Conservation (phyloP, 2,329 filamentous ascomycete species). For the Paracoccidioides brasiliensis region DNA sequence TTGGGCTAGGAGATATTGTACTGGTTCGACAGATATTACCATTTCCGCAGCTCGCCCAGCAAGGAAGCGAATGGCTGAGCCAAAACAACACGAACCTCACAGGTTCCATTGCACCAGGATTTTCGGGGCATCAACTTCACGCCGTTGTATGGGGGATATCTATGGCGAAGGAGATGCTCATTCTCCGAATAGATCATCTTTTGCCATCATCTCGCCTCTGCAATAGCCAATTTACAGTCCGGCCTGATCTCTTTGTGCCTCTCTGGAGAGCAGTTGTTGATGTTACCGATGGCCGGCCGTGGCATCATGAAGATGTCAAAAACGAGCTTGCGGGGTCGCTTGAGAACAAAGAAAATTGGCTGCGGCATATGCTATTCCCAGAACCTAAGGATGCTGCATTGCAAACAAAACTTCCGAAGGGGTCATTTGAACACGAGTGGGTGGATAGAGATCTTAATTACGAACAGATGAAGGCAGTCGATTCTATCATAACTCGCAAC, state of each 20-base stretch:
- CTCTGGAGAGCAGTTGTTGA: slow-evolving; percentile 13
- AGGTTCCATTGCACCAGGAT: slow-evolving; percentile 14
- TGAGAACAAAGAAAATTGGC: slow-evolving; percentile 11
- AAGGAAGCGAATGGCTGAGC: slow-evolving; percentile 11
- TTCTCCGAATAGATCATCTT: slow-evolving; percentile 13
- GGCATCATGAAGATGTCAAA: slow-evolving; percentile 41
- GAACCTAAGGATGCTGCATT: slow-evolving; percentile 22
- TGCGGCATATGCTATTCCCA: slow-evolving; percentile 34
- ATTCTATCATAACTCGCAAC: slow-evolving; percentile 26
- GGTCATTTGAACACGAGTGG: slow-evolving; percentile 22
- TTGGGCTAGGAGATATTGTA: slow-evolving; percentile 16
- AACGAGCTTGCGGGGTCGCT: slow-evolving; percentile 28
- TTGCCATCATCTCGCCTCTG: slow-evolving; percentile 7
- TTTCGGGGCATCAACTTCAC: slow-evolving; percentile 15
- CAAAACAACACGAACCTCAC: slow-evolving; percentile 9
- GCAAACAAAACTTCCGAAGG: slow-evolving; percentile 27
- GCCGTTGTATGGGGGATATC: slow-evolving; percentile 15
- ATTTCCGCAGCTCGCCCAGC: slow-evolving; percentile 10
- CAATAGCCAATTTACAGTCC: slow-evolving; percentile 15
- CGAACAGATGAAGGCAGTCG: slow-evolving; percentile 36
- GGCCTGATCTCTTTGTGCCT: slow-evolving; percentile 9
- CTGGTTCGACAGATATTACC: slow-evolving; percentile 16
- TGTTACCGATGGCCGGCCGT: slow-evolving; percentile 26
- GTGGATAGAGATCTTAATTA: slow-evolving; percentile 34
- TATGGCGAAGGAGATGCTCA: slow-evolving; percentile 11